phyloP scores from a whole-genome alignment of 441 rosid species.

The Pelargonium australe region DNA sequence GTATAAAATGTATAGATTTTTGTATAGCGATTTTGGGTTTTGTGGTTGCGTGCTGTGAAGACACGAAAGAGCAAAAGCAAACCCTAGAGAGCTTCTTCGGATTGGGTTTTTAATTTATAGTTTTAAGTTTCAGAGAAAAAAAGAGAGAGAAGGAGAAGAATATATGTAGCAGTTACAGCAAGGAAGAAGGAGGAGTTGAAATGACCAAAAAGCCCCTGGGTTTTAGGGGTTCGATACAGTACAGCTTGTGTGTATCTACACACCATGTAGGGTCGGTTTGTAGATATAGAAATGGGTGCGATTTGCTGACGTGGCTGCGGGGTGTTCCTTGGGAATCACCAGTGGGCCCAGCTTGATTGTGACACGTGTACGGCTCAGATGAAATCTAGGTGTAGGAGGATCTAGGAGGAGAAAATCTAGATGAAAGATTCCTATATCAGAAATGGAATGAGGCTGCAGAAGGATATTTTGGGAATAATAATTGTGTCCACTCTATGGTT shows the following conservation, averaged over 20 bases:
- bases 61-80: background rate
- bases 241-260: background rate
- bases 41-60: background rate
- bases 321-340: too few species aligned
- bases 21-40: background rate
- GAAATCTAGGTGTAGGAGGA: too few species aligned
- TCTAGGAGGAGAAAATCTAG: too few species aligned
- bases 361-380: too few species aligned
- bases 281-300: too few species aligned
- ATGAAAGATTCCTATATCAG: too few species aligned
- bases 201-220: background rate
- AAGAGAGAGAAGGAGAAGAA: background rate
- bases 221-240: background rate
- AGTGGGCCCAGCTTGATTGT: too few species aligned
- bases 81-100: constrained; percentile 7
- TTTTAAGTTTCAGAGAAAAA: background rate
- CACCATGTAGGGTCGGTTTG: background rate
- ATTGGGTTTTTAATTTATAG: background rate
- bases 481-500: too few species aligned
- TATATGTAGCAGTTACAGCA: background rate
- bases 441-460: too few species aligned
- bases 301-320: too few species aligned
- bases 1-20: background rate
- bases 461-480: too few species aligned
- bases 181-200: background rate